phyloP scores from a whole-genome alignment of 305 asterid genomes.

The Caryopteris hybrid region DNA sequence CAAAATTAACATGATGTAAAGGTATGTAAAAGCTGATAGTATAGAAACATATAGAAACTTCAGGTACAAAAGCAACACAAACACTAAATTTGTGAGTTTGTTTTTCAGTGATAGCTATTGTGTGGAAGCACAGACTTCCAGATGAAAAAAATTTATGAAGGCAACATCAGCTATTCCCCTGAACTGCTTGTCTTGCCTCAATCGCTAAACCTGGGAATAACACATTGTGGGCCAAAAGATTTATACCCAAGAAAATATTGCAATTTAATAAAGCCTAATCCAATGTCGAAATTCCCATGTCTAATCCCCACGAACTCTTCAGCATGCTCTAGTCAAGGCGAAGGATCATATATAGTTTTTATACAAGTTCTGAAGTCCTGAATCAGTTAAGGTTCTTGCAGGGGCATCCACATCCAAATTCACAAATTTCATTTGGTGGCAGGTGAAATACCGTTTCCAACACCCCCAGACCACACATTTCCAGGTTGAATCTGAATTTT shows the following conservation, averaged over 20 bases:
- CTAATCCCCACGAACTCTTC: too few species aligned
- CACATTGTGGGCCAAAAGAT: not conserved
- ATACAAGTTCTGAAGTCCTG: not conserved
- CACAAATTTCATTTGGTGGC: too few species aligned
- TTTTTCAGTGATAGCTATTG: not conserved
- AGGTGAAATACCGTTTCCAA: not conserved
- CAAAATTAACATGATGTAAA: not conserved
- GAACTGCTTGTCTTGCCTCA: not conserved
- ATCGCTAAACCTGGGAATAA: not conserved
- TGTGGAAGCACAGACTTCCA: not conserved
- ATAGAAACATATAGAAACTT: not conserved
- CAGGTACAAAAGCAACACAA: not conserved
- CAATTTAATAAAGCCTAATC: not conserved
- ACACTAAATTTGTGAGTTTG: not conserved
- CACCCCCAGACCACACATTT: not conserved
- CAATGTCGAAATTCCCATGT: not conserved
- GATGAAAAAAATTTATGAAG: not conserved
- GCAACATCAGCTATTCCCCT: not conserved
- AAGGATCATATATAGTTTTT: not conserved
- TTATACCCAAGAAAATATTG: not conserved
- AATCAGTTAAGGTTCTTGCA: not conserved
- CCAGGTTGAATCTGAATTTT: not conserved
- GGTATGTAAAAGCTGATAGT: not conserved
- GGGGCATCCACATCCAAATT: not conserved
- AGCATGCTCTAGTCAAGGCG: too few species aligned